Percentiles rank a stretch among this genome's conserved stretches.
These are phyloP conservation scores for Emericellopsis cladophorae DNA, from an alignment of 2,329 filamentous ascomycete species.

Conservation along the genomic window DNA sequence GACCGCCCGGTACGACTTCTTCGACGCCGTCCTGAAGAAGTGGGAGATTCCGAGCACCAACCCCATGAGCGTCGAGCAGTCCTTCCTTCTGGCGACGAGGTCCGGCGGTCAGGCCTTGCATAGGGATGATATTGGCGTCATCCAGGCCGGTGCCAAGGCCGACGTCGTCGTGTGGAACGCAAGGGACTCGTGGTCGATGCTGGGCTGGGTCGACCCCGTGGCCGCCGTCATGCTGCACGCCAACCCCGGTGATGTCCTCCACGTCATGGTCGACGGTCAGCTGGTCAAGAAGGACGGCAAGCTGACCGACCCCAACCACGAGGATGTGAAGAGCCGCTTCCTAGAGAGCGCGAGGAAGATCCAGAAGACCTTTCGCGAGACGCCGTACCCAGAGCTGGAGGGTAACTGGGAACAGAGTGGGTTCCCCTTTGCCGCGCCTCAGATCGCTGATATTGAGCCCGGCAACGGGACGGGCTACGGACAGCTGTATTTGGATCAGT, in stretches of 20 bases:
- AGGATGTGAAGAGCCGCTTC: conserved; percentile 1
- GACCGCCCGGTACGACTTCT: conserved; percentile 13
- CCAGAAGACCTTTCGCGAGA: conserved; percentile 1
- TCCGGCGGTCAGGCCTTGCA: conserved; percentile 37
- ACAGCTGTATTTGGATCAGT: too few species aligned
- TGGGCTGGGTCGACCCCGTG: conserved; percentile 43
- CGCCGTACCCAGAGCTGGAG: conserved; percentile 1
- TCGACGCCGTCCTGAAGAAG: conserved; percentile 17
- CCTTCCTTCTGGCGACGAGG: conserved; percentile 41
- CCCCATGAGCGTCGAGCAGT: conserved; percentile 40
- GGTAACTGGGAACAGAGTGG: background rate
- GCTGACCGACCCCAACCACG: conserved; percentile 13
- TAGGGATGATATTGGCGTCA: conserved; percentile 34
- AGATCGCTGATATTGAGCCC: background rate
- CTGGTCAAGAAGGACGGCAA: conserved; percentile 32
- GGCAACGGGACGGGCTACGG: conserved; percentile 3
- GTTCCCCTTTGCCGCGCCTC: background rate
- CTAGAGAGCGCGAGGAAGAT: conserved; percentile 3
- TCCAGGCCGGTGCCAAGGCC: conserved; percentile 36
- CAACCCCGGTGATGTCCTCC: conserved; percentile 35
- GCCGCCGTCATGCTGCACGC: conserved; percentile 44
- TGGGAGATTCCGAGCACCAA: conserved; percentile 31
- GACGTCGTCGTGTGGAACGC: conserved; percentile 42
- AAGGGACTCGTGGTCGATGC: conserved; percentile 27
- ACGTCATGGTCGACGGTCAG: conserved; percentile 35